Evolutionary conservation across 2,329 filamentous ascomycete species (phyloP), one percentile per base, ranked within the genome.

Genomic region (Alternaria incomplexa): DNA sequence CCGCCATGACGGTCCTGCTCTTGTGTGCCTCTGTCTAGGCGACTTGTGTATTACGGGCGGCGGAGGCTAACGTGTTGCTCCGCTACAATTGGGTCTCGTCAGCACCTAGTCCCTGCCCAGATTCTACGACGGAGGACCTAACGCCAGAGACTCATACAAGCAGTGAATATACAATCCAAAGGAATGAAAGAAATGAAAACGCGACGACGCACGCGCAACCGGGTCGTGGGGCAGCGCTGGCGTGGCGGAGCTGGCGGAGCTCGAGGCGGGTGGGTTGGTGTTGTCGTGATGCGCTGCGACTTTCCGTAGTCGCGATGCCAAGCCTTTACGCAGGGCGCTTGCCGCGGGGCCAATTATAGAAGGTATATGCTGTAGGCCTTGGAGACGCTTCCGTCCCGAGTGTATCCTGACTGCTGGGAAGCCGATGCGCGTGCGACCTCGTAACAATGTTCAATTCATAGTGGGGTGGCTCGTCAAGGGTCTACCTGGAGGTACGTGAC

Each of bases 1-100:
- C 87, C 50, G 86, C 84, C 86, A 88, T 88, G 62, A 55, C 20
- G 82, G 68, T 84, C 83, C 80, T 86, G 30, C 87, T 56, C 78
- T 82, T 71, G 87, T 85, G 46, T 25, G 28, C 22, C 17, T 17
- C 5, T 26, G 32, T 51, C 57, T 28, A 43, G 32, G 43, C 36
- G 84, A 81, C 83, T 85, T 85, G 85, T 50, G 9, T 48, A 54
- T 58, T 40, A 51, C 50, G 44, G 62, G 54, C 45, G 40, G 57
- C 45, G 53, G 61, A 61, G 32, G 52, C 26, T 48, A 54, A 58
- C 51, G 63, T 25, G 50, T 57, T 52, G 51, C 57, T 60, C 26
- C 58, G 36, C 56, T 58, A 11, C 59, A 43, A 48, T 62, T 58
- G 59, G 22, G 22, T 53, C 60, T 66, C 58, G 60, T 66, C 58